Percentiles rank a stretch among this genome's conserved stretches.
Conservation (phyloP, 805 yeast genomes). For the Martiniozyma abietophila region DNA sequence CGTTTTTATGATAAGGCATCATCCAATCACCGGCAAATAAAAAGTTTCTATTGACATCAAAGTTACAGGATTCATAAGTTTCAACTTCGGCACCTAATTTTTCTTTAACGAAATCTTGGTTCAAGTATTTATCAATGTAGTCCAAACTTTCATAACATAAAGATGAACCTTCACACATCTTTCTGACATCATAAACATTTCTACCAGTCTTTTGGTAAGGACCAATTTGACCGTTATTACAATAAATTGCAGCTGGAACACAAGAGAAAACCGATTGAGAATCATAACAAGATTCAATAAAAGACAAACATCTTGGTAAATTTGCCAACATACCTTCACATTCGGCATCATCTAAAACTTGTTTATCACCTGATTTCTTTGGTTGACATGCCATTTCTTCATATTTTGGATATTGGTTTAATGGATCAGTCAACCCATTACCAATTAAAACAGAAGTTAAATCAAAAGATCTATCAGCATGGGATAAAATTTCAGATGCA, state of each 20-base stretch:
- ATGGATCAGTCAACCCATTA: slow-evolving; percentile 84
- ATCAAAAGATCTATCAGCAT: slow-evolving; percentile 49
- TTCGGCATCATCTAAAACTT: slow-evolving; percentile 60
- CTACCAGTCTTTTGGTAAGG: slow-evolving; percentile 48
- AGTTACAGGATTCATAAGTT: slow-evolving; percentile 42
- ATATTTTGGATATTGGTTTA: slow-evolving; percentile 68
- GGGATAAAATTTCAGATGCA: slow-evolving; percentile 46
- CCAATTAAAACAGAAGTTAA: slow-evolving; percentile 80
- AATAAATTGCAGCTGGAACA: slow-evolving; percentile 56
- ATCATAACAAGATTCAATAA: slow-evolving; percentile 59
- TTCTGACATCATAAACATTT: slow-evolving; percentile 59
- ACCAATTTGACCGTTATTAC: slow-evolving; percentile 54
- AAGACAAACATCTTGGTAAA: slow-evolving; percentile 55
- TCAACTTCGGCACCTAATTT: slow-evolving; percentile 49
- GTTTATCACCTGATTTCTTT: slow-evolving; percentile 62
- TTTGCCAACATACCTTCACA: slow-evolving; percentile 56
- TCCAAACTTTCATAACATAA: slow-evolving; percentile 45
- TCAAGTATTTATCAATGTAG: slow-evolving; percentile 42
- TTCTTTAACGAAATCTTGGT: slow-evolving; percentile 42
- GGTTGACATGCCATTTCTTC: slow-evolving; percentile 90
- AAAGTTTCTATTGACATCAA: slow-evolving; percentile 41
- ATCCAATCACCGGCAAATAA: slow-evolving; percentile 54
- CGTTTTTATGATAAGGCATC: slow-evolving; percentile 53
- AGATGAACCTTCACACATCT: slow-evolving; percentile 39
- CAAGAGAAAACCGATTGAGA: slow-evolving; percentile 47